Evolutionary conservation across 768 basidiomycete genomes (phyloP).

Genomic region (Guyanaporus albipodus): DNA sequence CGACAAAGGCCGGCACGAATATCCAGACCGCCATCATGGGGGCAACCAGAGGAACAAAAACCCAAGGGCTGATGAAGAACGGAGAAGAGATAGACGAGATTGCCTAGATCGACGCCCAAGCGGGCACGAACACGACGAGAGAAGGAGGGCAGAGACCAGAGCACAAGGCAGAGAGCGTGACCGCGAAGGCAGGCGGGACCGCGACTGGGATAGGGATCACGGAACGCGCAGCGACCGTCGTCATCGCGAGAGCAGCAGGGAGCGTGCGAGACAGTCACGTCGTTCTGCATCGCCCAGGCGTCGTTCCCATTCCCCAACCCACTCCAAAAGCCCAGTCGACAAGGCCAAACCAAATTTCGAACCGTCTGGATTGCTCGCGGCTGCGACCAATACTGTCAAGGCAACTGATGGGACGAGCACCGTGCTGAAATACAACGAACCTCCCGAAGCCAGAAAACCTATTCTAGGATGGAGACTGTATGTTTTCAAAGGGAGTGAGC

Average conservation of each 20-base stretch:
- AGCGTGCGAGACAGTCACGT: constrained; percentile 31
- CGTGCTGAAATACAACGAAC: constrained; percentile 96
- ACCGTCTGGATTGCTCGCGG: constrained; percentile 86
- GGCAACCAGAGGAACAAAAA: constrained; percentile 13
- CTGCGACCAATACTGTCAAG: constrained; percentile 90
- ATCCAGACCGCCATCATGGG: constrained; percentile 14
- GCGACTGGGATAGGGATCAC: constrained; percentile 39
- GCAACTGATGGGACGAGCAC: constrained; percentile 71
- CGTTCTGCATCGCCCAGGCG: constrained; percentile 57
- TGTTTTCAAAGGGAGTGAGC: constrained; percentile 94
- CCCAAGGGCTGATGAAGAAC: constrained; percentile 21
- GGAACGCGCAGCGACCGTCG: constrained; percentile 30
- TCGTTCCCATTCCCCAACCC: constrained; percentile 39
- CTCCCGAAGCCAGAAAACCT: constrained; percentile 95
- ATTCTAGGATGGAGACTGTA: constrained; percentile 88
- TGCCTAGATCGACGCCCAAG: constrained; percentile 16
- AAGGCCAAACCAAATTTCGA: constrained; percentile 88
- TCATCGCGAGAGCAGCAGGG: constrained; percentile 25
- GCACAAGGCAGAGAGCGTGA: constrained; percentile 8
- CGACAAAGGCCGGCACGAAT: constrained; percentile 2
- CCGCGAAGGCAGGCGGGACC: constrained; percentile 14
- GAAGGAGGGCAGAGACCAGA: constrained; percentile 13
- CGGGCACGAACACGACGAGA: constrained; percentile 20
- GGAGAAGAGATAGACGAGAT: constrained; percentile 17
- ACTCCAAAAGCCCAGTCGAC: constrained; percentile 43